Conservation (phyloP, 768 basidiomycete species). For the Lentinus brumalis region DNA sequence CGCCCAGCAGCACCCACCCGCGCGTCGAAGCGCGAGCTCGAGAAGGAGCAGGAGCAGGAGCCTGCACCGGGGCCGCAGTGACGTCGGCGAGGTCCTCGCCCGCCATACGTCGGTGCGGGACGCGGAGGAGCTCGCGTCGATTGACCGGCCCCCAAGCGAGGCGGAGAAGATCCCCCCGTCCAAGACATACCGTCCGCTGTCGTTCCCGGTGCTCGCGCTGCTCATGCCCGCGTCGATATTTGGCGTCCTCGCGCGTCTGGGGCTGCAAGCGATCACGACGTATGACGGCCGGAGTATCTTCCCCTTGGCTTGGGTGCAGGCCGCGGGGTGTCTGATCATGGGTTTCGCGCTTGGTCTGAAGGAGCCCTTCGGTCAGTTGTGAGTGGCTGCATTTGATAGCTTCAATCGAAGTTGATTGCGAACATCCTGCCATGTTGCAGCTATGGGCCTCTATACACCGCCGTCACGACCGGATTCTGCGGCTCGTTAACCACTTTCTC, state of each 20-base stretch:
- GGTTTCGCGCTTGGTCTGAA: slow-evolving; percentile 74
- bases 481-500: slow-evolving; percentile 97
- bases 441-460: slow-evolving; percentile 87
- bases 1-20: neutral
- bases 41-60: neutral
- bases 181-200: slow-evolving; percentile 53
- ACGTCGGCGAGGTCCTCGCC: slow-evolving; percentile 38
- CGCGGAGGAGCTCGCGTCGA: slow-evolving; percentile 42
- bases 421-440: slow-evolving; percentile 39
- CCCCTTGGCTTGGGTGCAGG: slow-evolving; percentile 82
- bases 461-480: slow-evolving; percentile 91
- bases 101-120: slow-evolving; percentile 35
- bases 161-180: slow-evolving; percentile 34
- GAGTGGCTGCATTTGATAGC: slow-evolving; percentile 30
- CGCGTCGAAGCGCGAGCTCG: neutral
- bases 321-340: slow-evolving; percentile 90
- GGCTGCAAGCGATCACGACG: slow-evolving; percentile 68
- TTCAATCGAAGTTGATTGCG: neutral
- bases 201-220: slow-evolving; percentile 64
- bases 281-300: slow-evolving; percentile 82
- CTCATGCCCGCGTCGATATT: slow-evolving; percentile 83
- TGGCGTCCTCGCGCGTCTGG: slow-evolving; percentile 82
- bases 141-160: slow-evolving; percentile 43
- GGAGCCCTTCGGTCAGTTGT: slow-evolving; percentile 76
- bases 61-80: slow-evolving; percentile 9